Percentiles rank a stretch among this genome's conserved stretches.
Evolutionary conservation across 768 basidiomycete species (phyloP).

Genomic region (Asterophora parasitica): DNA sequence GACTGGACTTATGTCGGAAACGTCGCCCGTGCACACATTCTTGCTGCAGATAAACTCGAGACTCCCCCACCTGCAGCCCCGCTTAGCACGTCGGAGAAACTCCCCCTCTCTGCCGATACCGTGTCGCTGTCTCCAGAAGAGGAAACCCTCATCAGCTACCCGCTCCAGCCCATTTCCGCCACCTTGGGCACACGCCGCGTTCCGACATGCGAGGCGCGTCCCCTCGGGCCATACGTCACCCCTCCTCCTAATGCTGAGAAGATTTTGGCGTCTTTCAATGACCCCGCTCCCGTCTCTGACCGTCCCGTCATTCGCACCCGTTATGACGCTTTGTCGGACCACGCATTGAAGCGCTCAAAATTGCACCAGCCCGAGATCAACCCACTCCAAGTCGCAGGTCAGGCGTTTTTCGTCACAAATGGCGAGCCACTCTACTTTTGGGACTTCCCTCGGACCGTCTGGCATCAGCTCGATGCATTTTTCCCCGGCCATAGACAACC

Average conservation of each 20-base stretch:
- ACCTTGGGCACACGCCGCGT: constrained; percentile 63
- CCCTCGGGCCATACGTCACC: constrained; percentile 75
- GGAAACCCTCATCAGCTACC: constrained; percentile 37
- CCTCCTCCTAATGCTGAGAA: constrained; percentile 53
- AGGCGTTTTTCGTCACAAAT: constrained; percentile 95
- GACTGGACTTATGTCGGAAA: constrained; percentile 98
- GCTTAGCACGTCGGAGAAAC: constrained; percentile 30
- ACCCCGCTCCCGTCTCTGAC: constrained; percentile 34
- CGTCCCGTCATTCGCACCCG: constrained; percentile 68
- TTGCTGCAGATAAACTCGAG: constrained; percentile 86
- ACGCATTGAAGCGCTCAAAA: constrained; percentile 49
- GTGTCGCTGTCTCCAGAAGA: constrained; percentile 38
- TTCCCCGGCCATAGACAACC: constrained; percentile 50
- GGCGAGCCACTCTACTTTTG: constrained; percentile 96
- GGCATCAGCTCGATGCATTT: constrained; percentile 59
- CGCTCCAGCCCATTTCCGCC: constrained; percentile 57
- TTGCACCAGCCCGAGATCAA: constrained; percentile 37
- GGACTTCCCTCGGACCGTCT: constrained; percentile 85
- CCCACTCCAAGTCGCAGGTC: constrained; percentile 81
- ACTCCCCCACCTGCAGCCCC: constrained; percentile 42
- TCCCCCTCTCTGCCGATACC: constrained; percentile 32
- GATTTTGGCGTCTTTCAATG: constrained; percentile 53
- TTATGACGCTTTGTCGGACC: constrained; percentile 74
- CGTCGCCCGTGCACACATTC: constrained; percentile 87
- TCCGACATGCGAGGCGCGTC: constrained; percentile 77